phyloP scores from a whole-genome alignment of 2,329 filamentous ascomycete genomes.

The Chalaropsis thielavioides region DNA sequence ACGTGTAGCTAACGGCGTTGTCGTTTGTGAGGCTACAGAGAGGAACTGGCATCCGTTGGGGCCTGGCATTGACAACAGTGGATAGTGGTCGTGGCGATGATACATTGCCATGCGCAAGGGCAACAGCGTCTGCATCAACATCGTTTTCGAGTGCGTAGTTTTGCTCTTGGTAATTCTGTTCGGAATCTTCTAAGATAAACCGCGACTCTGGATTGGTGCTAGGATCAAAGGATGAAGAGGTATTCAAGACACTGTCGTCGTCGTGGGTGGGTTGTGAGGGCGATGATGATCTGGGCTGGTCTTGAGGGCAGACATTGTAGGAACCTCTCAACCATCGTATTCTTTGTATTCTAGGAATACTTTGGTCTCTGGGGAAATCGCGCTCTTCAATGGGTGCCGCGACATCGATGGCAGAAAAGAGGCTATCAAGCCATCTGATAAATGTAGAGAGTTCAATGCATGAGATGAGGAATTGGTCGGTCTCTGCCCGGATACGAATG shows the following conservation, averaged over 20 bases:
- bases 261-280: neutral
- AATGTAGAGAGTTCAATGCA: constrained; percentile 51
- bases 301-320: constrained; percentile 21
- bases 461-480: constrained; percentile 58
- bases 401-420: constrained; percentile 62
- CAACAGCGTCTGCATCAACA: constrained; percentile 3
- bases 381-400: constrained; percentile 57
- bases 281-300: constrained; percentile 22
- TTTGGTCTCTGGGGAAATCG: constrained; percentile 46
- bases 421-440: constrained; percentile 51
- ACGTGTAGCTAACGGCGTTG: constrained; percentile 32
- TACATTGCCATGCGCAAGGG: constrained; percentile 11
- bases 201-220: neutral
- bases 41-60: constrained; percentile 6
- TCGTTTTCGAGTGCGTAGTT: constrained; percentile 17
- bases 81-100: constrained; percentile 20
- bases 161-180: constrained; percentile 19
- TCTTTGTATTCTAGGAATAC: constrained; percentile 42
- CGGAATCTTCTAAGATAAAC: constrained; percentile 14
- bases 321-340: constrained; percentile 35
- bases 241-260: neutral
- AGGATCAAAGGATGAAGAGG: neutral
- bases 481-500: constrained; percentile 57
- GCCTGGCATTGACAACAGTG: neutral
- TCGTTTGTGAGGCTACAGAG: constrained; percentile 27